Percentiles rank a stretch among this genome's conserved stretches.
These are phyloP conservation scores for Arthrobotrys musiformis DNA, from an alignment of 2,329 filamentous ascomycete genomes.

Conservation along the genomic window DNA sequence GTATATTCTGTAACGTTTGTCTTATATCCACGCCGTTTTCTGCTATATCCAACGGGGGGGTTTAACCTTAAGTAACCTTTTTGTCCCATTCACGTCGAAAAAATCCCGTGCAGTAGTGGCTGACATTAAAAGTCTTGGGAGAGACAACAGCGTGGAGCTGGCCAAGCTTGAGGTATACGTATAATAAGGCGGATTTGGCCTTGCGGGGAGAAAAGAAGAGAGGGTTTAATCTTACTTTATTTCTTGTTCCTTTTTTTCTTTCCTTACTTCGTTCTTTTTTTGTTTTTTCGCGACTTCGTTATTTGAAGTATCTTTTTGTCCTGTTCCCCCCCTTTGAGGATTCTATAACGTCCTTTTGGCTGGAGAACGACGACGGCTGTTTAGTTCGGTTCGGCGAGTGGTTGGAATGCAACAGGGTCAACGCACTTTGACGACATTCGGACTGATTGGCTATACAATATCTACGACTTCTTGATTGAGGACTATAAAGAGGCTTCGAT, in stretches of 20 bases:
- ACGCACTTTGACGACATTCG: too few species aligned
- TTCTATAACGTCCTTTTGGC: background rate
- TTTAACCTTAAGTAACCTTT: too few species aligned
- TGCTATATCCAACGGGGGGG: too few species aligned
- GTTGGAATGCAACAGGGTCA: conserved; percentile 40
- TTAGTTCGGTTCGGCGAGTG: background rate
- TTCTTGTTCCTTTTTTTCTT: background rate
- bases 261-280: background rate
- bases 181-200: conserved; percentile 18
- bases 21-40: too few species aligned
- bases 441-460: too few species aligned
- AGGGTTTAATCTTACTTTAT: conserved; percentile 15
- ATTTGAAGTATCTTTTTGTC: background rate
- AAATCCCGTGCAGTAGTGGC: too few species aligned
- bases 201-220: background rate
- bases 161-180: background rate
- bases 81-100: too few species aligned
- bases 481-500: background rate
- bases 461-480: background rate
- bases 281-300: background rate
- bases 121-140: conserved; percentile 1
- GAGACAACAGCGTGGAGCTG: background rate
- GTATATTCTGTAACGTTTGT: too few species aligned
- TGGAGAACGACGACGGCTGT: too few species aligned
- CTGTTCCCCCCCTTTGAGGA: background rate